A percentile compares a stretch with the other conserved stretches of the same genome.
Evolutionary conservation across 1,284 basidiomycete species (phyloP).

Genomic region (Fomitopsis palustris): DNA sequence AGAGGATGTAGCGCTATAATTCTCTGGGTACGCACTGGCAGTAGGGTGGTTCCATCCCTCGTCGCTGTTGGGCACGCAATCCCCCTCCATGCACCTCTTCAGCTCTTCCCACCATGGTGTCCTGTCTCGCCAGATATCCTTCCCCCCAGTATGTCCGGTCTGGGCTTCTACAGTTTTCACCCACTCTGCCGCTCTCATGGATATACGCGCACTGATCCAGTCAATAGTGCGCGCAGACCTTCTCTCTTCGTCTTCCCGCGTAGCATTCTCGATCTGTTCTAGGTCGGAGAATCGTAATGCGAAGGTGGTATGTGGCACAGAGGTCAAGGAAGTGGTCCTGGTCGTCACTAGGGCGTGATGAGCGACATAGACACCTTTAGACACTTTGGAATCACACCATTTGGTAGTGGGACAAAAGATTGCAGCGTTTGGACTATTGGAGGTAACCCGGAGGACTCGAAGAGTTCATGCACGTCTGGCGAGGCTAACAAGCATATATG

Average conservation of each 20-base stretch:
- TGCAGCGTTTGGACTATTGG: conserved; percentile 68
- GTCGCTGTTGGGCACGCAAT: conserved; percentile 59
- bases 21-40: conserved; percentile 49
- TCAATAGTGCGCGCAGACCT: conserved; percentile 74
- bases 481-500: conserved; percentile 73
- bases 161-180: conserved; percentile 31
- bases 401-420: conserved; percentile 78
- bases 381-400: conserved; percentile 43
- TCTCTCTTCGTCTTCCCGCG: conserved; percentile 71
- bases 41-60: conserved; percentile 85
- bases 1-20: conserved; percentile 4
- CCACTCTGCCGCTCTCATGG: conserved; percentile 60
- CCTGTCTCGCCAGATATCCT: conserved; percentile 33
- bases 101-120: conserved; percentile 86
- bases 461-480: conserved; percentile 59
- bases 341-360: conserved; percentile 54
- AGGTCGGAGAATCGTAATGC: conserved; percentile 74
- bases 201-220: conserved; percentile 73
- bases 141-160: conserved; percentile 20
- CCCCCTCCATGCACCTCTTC: conserved; percentile 68
- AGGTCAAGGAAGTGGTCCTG: conserved; percentile 65
- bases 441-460: conserved; percentile 57
- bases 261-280: conserved; percentile 61
- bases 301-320: conserved; percentile 69
- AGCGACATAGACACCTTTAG: neutral